These are phyloP conservation scores for Dothideomycetes sp. DNA, from an alignment of 2,329 filamentous ascomycete species.

Conservation along the genomic window DNA sequence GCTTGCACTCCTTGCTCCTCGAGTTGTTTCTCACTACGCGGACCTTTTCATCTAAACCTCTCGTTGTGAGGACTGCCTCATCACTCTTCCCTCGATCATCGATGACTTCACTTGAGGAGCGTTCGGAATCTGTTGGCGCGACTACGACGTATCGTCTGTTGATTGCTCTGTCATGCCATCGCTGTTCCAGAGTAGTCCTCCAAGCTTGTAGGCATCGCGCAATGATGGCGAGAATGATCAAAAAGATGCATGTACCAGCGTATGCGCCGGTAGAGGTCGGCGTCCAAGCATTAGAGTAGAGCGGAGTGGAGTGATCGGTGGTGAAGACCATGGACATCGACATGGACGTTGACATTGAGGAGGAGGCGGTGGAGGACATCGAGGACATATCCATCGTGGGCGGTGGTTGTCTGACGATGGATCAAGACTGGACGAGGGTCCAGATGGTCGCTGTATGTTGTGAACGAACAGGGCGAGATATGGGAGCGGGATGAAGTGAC, in stretches of 20 bases:
- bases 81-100: slow-evolving; percentile 41
- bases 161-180: slow-evolving; percentile 64
- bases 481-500: too few species aligned
- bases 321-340: slow-evolving; percentile 54
- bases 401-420: too few species aligned
- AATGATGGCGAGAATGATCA: slow-evolving; percentile 62
- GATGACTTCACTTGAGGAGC: slow-evolving; percentile 6
- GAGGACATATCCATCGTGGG: slow-evolving; percentile 8
- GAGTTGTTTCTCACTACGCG: slow-evolving; percentile 51
- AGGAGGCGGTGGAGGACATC: slow-evolving; percentile 5
- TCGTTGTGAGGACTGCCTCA: slow-evolving; percentile 56
- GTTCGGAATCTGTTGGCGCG: slow-evolving; percentile 33
- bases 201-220: slow-evolving; percentile 62
- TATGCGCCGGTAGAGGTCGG: slow-evolving; percentile 61
- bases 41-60: slow-evolving; percentile 73
- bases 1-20: slow-evolving; percentile 42
- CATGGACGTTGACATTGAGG: slow-evolving; percentile 13
- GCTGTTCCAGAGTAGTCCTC: slow-evolving; percentile 47
- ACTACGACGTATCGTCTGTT: slow-evolving; percentile 69
- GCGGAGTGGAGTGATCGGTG: slow-evolving; percentile 47
- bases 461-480: too few species aligned
- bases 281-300: slow-evolving; percentile 63
- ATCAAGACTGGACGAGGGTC: too few species aligned
- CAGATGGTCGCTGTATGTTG: too few species aligned
- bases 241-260: slow-evolving; percentile 84